Evolutionary conservation across 306 rosid species (phyloP), one percentile per base, ranked within the genome.

Genomic region (Inga oerstediana): DNA sequence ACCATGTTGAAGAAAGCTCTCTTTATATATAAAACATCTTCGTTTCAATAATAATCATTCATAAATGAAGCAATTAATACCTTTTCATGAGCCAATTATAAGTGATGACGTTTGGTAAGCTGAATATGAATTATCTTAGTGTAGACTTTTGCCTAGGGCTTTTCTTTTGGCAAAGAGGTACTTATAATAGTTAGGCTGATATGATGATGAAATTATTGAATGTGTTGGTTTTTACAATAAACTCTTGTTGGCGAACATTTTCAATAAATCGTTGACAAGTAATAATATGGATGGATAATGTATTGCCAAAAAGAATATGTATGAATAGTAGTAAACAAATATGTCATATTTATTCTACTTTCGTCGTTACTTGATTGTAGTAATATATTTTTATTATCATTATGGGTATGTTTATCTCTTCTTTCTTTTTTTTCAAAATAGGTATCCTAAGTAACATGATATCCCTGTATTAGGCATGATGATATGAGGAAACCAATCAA

Each of bases 221-320:
- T 14, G 7, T 46, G 15, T 46, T 46, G 0, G 6, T 5, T 52
- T 52, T 52, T 52, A 1, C 2, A 16, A 52, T 52, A 17, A 52
- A 52, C 19, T 17, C 1, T 22, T 6, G 22, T 8, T 2, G 64
- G 64, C 4, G 27, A 56, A 2, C 8, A 13, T 76, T 78, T 81
- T 70, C 85, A 81, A 71, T 71, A 85, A 85, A 37, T 45, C 49
- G 45, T 35, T 80, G 52, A 52, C 52, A 56, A 56, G 75, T 80
- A 69, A 46, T 12, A 51, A 80, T 17, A 30, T 56, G 64, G 24
- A 56, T 56, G 10, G 27, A 7, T 8, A 5, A 20, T 56, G 2
- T 8, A 20, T 6, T 56, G 64, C 64, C 24, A 6, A 56, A 58
- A n/a, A n/a, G 14, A n/a, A 58, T 58, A 8, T 58, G 32, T 58